Evolutionary conservation across 176 grass and related monocot genomes (phyloP).

Genomic region (Lolium multiflorum): DNA sequence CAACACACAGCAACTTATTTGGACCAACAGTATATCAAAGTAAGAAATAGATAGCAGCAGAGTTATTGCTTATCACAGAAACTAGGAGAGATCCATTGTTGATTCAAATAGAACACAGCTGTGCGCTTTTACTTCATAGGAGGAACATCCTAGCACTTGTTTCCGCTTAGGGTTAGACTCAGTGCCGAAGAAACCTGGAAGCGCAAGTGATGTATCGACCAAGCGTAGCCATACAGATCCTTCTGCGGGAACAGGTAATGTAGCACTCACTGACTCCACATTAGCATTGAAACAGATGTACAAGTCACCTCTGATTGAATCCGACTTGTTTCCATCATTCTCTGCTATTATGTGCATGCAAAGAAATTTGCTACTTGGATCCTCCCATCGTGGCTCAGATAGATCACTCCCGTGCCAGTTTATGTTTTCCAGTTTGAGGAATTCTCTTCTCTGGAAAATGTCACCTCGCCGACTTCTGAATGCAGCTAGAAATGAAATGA

Average conservation of each 20-base stretch:
- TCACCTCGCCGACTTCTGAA: constrained; percentile 64
- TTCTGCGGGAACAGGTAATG: constrained; percentile 66
- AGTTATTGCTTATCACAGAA: constrained; percentile 30
- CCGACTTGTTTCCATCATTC: constrained; percentile 26
- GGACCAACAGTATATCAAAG: background rate
- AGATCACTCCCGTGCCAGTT: constrained; percentile 73
- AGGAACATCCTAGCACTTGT: constrained; percentile 54
- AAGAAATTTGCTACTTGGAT: constrained; percentile 70
- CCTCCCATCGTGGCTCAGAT: constrained; percentile 71
- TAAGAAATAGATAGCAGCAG: constrained; percentile 30
- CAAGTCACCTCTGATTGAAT: constrained; percentile 57
- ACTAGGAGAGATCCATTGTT: constrained; percentile 49
- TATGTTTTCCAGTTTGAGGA: constrained; percentile 90
- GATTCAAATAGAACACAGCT: constrained; percentile 91
- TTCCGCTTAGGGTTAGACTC: constrained; percentile 47
- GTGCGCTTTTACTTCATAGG: constrained; percentile 77
- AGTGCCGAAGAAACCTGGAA: constrained; percentile 82
- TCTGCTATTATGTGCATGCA: constrained; percentile 71
- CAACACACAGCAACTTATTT: constrained; percentile 22
- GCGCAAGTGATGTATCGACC: constrained; percentile 91
- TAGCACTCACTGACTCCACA: constrained; percentile 38
- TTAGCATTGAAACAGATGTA: constrained; percentile 87
- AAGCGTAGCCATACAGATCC: constrained; percentile 76
- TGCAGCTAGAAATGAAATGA: constrained; percentile 78
- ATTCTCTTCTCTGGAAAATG: constrained; percentile 80